Percentiles rank a stretch among this genome's conserved stretches.
Conservation (phyloP, 2,329 filamentous ascomycete species). For the Chalara sp. region DNA sequence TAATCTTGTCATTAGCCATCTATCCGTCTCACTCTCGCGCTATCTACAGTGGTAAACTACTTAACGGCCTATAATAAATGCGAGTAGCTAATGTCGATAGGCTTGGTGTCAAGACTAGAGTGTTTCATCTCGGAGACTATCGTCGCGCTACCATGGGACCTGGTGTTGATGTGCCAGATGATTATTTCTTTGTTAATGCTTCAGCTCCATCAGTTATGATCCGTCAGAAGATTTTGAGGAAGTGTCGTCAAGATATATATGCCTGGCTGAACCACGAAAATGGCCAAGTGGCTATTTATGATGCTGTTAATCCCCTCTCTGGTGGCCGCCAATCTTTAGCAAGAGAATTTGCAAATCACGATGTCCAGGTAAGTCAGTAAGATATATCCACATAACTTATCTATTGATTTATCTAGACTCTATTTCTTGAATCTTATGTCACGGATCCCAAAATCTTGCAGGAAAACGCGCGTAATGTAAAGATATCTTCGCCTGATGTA, state of each 20-base stretch:
- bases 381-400: slow-evolving; percentile 1
- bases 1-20: slow-evolving; percentile 53
- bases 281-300: slow-evolving; percentile 96
- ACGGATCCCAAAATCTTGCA: slow-evolving; percentile 89
- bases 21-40: slow-evolving; percentile 88
- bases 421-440: slow-evolving; percentile 95
- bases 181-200: slow-evolving; percentile 96
- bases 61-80: not conserved
- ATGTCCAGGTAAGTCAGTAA: slow-evolving; percentile 62
- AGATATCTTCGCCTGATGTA: slow-evolving; percentile 94
- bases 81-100: slow-evolving; percentile 30
- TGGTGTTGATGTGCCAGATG: slow-evolving; percentile 80
- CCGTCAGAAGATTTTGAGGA: slow-evolving; percentile 94
- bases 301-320: slow-evolving; percentile 90
- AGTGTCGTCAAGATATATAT: slow-evolving; percentile 95
- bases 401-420: slow-evolving; percentile 49
- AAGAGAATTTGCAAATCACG: slow-evolving; percentile 96
- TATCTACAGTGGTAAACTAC: slow-evolving; percentile 78
- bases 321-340: slow-evolving; percentile 76
- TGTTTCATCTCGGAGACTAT: slow-evolving; percentile 97
- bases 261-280: slow-evolving; percentile 95
- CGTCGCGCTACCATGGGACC: slow-evolving; percentile 82
- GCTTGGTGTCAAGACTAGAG: slow-evolving; percentile 96
- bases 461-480: slow-evolving; percentile 94
- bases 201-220: slow-evolving; percentile 88